Evolutionary conservation across 441 rosid genomes (phyloP).

Genomic region (Viola pubescens): DNA sequence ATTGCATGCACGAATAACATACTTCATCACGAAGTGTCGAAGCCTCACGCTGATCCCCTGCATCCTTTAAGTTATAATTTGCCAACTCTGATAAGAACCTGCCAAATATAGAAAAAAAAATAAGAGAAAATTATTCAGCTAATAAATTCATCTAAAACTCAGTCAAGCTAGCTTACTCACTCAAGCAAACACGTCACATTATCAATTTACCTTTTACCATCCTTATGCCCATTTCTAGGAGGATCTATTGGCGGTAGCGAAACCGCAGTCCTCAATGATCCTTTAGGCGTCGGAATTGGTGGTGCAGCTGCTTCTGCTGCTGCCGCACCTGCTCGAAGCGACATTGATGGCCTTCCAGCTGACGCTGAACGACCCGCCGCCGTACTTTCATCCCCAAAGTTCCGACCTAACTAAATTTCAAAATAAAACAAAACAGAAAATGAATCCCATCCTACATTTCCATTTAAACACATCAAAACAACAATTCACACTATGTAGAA

Average conservation of each 20-base stretch:
- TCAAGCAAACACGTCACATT: background rate
- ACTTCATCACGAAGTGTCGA: constrained; percentile 94
- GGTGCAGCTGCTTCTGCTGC: constrained; percentile 11
- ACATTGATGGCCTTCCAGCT: constrained; percentile 40
- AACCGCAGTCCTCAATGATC: constrained; percentile 43
- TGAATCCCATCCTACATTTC: constrained; percentile 7
- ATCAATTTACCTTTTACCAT: constrained; percentile 23
- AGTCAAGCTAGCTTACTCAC: no score
- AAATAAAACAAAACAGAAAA: constrained; percentile 4
- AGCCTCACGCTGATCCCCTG: constrained; percentile 60
- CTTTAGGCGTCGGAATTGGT: constrained; percentile 35
- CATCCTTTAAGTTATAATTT: constrained; percentile 35
- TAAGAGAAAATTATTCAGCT: no score
- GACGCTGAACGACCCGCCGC: constrained; percentile 51
- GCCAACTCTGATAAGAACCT: constrained; percentile 50
- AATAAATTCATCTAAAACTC: no score
- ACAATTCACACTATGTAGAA: background rate
- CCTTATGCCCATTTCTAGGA: constrained; percentile 29
- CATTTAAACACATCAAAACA: background rate
- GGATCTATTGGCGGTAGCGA: constrained; percentile 56
- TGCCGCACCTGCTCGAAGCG: constrained; percentile 19
- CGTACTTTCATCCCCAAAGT: constrained; percentile 34
- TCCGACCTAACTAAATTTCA: constrained; percentile 57
- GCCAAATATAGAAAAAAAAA: constrained; percentile 13
- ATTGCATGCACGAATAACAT: constrained; percentile 10